These are phyloP conservation scores for Pseudevernia furfuracea DNA, from an alignment of 495 filamentous ascomycete species.

Conservation along the genomic window DNA sequence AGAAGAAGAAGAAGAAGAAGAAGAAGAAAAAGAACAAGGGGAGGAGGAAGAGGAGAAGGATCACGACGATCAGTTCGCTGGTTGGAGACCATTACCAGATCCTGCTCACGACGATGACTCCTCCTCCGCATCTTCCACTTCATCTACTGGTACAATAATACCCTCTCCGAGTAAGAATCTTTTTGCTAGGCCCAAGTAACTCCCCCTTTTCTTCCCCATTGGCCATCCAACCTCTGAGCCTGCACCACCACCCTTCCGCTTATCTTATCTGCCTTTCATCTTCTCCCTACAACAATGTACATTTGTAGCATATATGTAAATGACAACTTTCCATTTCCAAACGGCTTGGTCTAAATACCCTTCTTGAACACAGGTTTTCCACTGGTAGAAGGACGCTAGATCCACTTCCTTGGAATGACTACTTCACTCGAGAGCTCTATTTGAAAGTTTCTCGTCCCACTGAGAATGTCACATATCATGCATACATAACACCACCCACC, in stretches of 20 bases:
- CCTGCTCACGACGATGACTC: constrained; percentile 58
- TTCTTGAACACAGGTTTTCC: constrained; percentile 7
- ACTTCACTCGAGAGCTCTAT: constrained; percentile 80
- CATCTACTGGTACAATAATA: constrained; percentile 81
- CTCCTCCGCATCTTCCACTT: constrained; percentile 65
- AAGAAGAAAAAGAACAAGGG: too few relatives aligned
- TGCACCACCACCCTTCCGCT: background rate
- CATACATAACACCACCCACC: constrained; percentile 63
- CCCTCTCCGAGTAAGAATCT: constrained; percentile 68
- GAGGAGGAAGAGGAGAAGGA: constrained; percentile 44
- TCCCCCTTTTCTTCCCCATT: constrained; percentile 16
- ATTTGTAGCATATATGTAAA: background rate
- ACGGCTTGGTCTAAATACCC: background rate
- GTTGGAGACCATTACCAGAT: constrained; percentile 33
- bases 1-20: too few relatives aligned
- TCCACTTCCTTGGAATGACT: constrained; percentile 73
- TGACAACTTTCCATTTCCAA: background rate
- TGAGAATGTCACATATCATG: constrained; percentile 62
- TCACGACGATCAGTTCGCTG: constrained; percentile 30
- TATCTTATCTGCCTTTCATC: constrained; percentile 4
- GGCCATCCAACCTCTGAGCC: background rate
- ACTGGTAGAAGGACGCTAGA: constrained; percentile 21
- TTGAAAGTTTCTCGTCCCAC: constrained; percentile 42
- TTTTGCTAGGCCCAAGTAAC: constrained; percentile 63
- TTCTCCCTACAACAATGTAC: background rate